Evolutionary conservation across 73 alveolate species (phyloP).

Genomic region (Paramecium octaurelia): DNA sequence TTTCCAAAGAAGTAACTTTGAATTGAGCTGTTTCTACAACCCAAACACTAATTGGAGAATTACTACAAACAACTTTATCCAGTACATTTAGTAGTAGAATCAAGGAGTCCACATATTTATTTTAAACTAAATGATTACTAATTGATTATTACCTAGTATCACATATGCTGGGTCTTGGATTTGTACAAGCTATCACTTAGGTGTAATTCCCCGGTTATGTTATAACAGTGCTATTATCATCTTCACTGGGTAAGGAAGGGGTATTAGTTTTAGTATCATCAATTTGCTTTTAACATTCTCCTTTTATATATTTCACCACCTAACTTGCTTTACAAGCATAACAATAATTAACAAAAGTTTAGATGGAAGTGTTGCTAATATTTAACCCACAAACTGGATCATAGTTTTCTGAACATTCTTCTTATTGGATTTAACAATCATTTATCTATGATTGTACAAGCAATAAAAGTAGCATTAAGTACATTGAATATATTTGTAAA

Average conservation of each 20-base stretch:
- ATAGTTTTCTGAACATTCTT: not conserved
- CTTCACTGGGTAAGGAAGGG: not conserved
- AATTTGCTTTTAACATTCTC: not conserved
- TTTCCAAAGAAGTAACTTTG: not conserved
- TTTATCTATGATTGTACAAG: not conserved
- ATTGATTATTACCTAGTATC: not conserved
- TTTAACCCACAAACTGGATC: constrained; percentile 25
- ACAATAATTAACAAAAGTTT: not conserved
- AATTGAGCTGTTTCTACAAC: not conserved
- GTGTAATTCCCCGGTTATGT: not conserved
- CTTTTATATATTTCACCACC: not conserved
- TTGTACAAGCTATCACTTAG: not conserved
- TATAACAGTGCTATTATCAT: not conserved
- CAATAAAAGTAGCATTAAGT: not conserved
- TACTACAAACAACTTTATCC: not conserved
- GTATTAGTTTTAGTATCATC: not conserved
- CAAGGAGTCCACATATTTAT: not conserved
- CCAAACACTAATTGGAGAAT: not conserved
- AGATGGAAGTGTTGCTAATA: not conserved
- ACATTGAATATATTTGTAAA: not conserved
- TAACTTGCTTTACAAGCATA: constrained; percentile 18
- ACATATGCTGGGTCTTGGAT: constrained; percentile 21
- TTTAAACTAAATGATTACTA: not conserved
- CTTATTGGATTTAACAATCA: not conserved
- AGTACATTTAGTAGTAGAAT: not conserved